Conservation (phyloP, 2,329 filamentous ascomycete species). For the Trichoderma sp. region DNA sequence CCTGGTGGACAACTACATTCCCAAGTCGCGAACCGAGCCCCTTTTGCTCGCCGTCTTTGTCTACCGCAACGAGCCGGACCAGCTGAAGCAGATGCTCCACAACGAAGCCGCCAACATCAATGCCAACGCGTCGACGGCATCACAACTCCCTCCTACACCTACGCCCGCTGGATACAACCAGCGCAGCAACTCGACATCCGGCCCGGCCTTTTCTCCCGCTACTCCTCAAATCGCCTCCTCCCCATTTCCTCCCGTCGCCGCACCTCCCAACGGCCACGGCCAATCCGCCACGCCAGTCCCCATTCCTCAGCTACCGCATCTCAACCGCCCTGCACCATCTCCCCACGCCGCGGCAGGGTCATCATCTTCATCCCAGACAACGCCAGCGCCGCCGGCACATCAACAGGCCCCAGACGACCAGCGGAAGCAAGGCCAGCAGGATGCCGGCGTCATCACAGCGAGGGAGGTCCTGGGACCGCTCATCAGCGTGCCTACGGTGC, state of each 20-base stretch:
- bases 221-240: conserved; percentile 44
- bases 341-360: conserved; percentile 27
- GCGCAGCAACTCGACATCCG: conserved; percentile 54
- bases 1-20: conserved; percentile 81
- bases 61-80: conserved; percentile 65
- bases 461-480: conserved; percentile 66
- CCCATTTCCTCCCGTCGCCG: conserved; percentile 43
- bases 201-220: conserved; percentile 59
- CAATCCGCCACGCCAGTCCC: conserved; percentile 45
- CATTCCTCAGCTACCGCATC: conserved; percentile 43
- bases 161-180: conserved; percentile 44
- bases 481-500: conserved; percentile 66
- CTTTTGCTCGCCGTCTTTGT: conserved; percentile 85
- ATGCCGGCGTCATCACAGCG: conserved; percentile 60
- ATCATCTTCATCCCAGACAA: conserved; percentile 2
- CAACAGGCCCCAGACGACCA: conserved; percentile 41
- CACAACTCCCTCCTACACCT: conserved; percentile 34
- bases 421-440: conserved; percentile 52
- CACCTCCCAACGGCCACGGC: conserved; percentile 39
- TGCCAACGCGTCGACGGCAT: conserved; percentile 1
- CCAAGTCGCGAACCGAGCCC: conserved; percentile 70
- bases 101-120: conserved; percentile 31
- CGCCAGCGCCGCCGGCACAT: conserved; percentile 18
- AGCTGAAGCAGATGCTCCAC: conserved; percentile 36
- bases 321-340: conserved; percentile 31